Evolutionary conservation across 495 filamentous ascomycete genomes (phyloP), one percentile per base, ranked within the genome.

Genomic region (Lindgomyces ingoldianus): DNA sequence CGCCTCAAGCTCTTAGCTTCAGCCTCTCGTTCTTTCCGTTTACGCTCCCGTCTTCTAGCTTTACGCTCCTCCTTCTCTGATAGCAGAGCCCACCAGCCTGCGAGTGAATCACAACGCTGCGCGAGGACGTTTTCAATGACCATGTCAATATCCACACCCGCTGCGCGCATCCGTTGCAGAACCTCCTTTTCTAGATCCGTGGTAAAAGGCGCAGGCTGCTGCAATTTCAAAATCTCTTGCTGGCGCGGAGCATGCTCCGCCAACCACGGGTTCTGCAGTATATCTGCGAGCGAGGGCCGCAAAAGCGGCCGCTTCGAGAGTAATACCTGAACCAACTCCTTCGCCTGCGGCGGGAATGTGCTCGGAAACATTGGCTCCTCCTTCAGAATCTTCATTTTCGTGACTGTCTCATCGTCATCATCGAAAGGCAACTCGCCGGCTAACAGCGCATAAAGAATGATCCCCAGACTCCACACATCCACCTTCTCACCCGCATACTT

Each of bases 401-500:
- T 98, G 58, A 87, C 79, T 61, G 84, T 84, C 67, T 96, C 75
- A 42, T 80, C 93, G 70, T 97, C 94, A 56, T 98, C 94, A 70
- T 98, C 94, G 71, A 93, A 98, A 4, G 94, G 94, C 21, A 98
- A 82, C 75, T 98, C 95, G 42, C 94, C 94, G 44, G 87, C 89
- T 50, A 98, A 80, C 30, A 98, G 80, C 39, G 94, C 93, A 75
- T 95, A 98, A 21, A 98, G 83, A 65, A 98, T 98, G 50, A 98
- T 91, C 0, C 94, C 94, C 69, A 98, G 76, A 74, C 94, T 98
- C 94, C 94, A 98, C 4, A 98, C 91, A 73, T 98, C 94, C 57
- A 98, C 94, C 74, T 95, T 96, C 77, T 97, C 93, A 1, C 91
- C 93, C 0, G 91, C 93, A 72, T 98, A 98, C 73, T 95, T 98